Conservation (phyloP, 2,329 filamentous ascomycete species). For the Pseudogymnoascus sp. region DNA sequence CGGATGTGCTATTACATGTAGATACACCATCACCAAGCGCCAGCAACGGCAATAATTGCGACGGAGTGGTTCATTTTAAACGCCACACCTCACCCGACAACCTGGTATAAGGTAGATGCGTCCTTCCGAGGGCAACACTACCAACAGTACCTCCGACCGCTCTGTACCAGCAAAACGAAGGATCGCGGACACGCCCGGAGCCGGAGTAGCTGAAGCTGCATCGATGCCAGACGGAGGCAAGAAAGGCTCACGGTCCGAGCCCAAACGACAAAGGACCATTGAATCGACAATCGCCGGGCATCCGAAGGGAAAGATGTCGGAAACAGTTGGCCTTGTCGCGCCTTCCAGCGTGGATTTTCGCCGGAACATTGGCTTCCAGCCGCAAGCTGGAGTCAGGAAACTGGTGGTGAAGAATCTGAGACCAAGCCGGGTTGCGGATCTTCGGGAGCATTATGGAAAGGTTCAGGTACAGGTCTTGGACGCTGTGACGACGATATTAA, state of each 20-base stretch:
- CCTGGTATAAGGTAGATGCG: constrained; percentile 25
- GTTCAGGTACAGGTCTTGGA: constrained; percentile 67
- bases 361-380: constrained; percentile 47
- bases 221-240: constrained; percentile 16
- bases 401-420: constrained; percentile 91
- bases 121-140: constrained; percentile 22
- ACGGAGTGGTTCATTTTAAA: background rate
- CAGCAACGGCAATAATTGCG: constrained; percentile 1
- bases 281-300: constrained; percentile 1
- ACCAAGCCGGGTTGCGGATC: constrained; percentile 49
- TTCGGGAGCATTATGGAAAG: constrained; percentile 70
- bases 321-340: background rate
- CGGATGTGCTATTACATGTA: background rate
- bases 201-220: background rate
- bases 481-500: constrained; percentile 69
- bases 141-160: constrained; percentile 17
- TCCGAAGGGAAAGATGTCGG: constrained; percentile 2
- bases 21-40: background rate
- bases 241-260: constrained; percentile 7
- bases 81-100: constrained; percentile 22
- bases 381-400: constrained; percentile 71
- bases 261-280: constrained; percentile 10
- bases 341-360: background rate
- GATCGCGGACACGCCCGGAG: background rate
- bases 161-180: constrained; percentile 23